A percentile compares a stretch with the other conserved stretches of the same genome.
Evolutionary conservation across 495 filamentous ascomycete species (phyloP).

Genomic region (Acidomyces sp.): DNA sequence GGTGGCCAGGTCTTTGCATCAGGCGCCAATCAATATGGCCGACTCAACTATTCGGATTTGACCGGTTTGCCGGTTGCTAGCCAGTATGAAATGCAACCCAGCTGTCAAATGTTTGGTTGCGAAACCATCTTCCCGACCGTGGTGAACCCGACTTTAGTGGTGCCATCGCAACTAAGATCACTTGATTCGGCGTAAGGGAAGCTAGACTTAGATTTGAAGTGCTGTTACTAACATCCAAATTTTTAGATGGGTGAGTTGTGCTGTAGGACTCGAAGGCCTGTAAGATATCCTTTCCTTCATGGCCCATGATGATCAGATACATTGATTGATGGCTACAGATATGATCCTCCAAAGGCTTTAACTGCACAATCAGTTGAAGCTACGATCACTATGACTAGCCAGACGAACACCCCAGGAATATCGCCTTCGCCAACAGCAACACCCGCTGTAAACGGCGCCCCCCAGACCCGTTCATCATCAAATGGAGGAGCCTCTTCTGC

Average conservation of each 20-base stretch:
- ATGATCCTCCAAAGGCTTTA: constrained; percentile 7
- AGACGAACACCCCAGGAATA: too few species aligned
- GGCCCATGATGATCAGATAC: not conserved
- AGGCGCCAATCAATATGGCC: constrained; percentile 1
- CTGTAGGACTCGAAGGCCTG: constrained; percentile 4
- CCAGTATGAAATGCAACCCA: constrained; percentile 6
- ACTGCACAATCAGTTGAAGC: constrained; percentile 1
- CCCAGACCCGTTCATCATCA: too few species aligned
- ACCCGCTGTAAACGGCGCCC: too few species aligned
- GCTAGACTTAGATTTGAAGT: too few species aligned
- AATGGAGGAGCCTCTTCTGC: too few species aligned
- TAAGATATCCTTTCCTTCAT: not conserved
- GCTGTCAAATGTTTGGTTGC: constrained; percentile 4
- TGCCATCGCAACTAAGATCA: constrained; percentile 2
- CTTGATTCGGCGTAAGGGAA: constrained; percentile 7
- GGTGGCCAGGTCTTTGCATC: not conserved
- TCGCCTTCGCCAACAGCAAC: too few species aligned
- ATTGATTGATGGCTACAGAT: constrained; percentile 2
- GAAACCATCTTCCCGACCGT: constrained; percentile 6
- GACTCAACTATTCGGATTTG: constrained; percentile 7
- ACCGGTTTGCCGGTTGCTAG: not conserved
- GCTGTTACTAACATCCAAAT: too few species aligned
- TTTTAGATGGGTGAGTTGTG: constrained; percentile 7
- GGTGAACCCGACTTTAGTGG: constrained; percentile 1
- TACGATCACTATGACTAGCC: not conserved